phyloP scores from a whole-genome alignment of 2,329 filamentous ascomycete species.

The Kalaharituber pfeilii region DNA sequence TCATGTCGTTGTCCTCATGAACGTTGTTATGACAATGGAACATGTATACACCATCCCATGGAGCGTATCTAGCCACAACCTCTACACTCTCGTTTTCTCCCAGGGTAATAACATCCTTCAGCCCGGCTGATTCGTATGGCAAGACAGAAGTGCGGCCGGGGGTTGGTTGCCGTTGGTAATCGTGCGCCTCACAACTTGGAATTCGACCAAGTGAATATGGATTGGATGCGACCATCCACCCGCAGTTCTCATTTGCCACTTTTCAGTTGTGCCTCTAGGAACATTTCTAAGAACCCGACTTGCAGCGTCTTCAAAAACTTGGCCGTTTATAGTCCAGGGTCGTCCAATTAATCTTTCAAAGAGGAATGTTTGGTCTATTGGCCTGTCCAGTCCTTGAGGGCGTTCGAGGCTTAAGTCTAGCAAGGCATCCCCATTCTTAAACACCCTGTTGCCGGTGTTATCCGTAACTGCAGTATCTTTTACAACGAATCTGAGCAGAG shows the following conservation, averaged over 20 bases:
- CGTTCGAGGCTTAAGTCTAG: conserved; percentile 27
- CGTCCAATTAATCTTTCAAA: conserved; percentile 30
- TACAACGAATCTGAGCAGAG: conserved; percentile 38
- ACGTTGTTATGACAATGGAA: conserved; percentile 35
- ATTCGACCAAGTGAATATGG: conserved; percentile 44
- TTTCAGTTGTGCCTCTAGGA: conserved; percentile 33
- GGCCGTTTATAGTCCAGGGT: conserved; percentile 36
- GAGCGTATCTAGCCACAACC: conserved; percentile 36
- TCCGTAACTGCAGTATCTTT: conserved; percentile 19
- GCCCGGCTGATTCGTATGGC: conserved; percentile 37
- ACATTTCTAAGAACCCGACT: conserved; percentile 35
- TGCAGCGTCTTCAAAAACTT: conserved; percentile 32
- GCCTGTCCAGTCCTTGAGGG: conserved; percentile 25
- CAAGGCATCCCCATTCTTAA: conserved; percentile 24
- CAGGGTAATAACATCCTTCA: conserved; percentile 43
- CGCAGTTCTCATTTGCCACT: conserved; percentile 37
- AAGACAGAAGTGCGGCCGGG: conserved; percentile 29
- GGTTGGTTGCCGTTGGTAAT: conserved; percentile 20
- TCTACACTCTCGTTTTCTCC: conserved; percentile 35
- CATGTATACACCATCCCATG: conserved; percentile 36
- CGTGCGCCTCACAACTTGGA: conserved; percentile 36
- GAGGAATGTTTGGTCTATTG: conserved; percentile 28
- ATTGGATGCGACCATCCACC: conserved; percentile 37
- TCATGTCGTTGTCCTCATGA: conserved; percentile 34
- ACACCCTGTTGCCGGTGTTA: conserved; percentile 24